These are phyloP conservation scores for Corymbia citriodora DNA, from an alignment of 441 rosid genomes.

Conservation along the genomic window DNA sequence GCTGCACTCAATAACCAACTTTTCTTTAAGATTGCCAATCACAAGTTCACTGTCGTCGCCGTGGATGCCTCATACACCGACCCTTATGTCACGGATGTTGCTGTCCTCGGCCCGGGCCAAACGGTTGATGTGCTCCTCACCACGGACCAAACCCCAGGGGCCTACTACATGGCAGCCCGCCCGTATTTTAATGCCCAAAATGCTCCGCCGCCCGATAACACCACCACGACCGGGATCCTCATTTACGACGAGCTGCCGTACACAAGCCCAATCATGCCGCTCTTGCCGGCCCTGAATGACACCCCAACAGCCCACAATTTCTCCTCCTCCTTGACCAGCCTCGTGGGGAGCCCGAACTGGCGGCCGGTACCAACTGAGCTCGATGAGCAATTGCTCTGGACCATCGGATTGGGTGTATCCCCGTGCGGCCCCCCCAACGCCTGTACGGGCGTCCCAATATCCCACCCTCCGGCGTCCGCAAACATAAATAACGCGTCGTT, in stretches of 20 bases:
- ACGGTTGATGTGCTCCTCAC: neutral
- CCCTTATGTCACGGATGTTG: neutral
- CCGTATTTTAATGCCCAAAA: slow-evolving; percentile 34
- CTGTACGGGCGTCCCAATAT: slow-evolving; percentile 28
- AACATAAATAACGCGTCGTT: slow-evolving; percentile 77
- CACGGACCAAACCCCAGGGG: neutral
- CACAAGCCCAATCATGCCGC: slow-evolving; percentile 52
- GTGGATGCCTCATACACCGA: neutral
- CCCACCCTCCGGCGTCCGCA: slow-evolving; percentile 32
- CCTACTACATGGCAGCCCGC: neutral
- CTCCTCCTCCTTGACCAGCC: slow-evolving; percentile 40
- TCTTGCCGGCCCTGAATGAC: slow-evolving; percentile 52
- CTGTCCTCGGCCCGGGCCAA: neutral
- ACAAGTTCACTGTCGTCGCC: neutral
- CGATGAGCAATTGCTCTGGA: slow-evolving; percentile 61
- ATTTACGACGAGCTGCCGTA: slow-evolving; percentile 23
- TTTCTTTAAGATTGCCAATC: neutral
- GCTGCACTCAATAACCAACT: neutral
- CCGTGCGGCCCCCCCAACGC: slow-evolving; percentile 34
- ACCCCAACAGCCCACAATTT: slow-evolving; percentile 62
- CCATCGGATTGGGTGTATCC: slow-evolving; percentile 47
- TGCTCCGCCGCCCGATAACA: slow-evolving; percentile 27
- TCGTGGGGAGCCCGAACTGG: slow-evolving; percentile 48
- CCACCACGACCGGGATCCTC: slow-evolving; percentile 64
- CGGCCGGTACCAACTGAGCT: slow-evolving; percentile 55